Evolutionary conservation across 306 rosid species (phyloP).

Genomic region (Glycine latifolia): DNA sequence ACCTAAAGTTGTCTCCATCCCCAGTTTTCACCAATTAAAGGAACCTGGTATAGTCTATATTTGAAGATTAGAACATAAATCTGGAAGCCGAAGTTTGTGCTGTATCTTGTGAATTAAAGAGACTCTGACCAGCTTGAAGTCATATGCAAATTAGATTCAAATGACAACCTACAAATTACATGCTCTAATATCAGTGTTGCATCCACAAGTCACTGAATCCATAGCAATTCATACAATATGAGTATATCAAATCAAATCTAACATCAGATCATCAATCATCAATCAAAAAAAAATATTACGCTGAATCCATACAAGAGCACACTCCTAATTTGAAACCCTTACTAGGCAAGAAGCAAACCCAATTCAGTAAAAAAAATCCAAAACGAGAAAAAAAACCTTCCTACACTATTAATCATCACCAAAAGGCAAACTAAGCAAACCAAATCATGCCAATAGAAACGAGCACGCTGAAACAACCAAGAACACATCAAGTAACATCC

Average conservation of each 20-base stretch:
- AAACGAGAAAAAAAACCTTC: neutral
- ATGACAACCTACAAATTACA: neutral
- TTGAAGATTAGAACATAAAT: neutral
- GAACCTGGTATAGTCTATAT: neutral
- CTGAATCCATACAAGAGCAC: neutral
- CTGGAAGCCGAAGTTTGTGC: neutral
- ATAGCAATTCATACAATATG: neutral
- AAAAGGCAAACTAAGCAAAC: neutral
- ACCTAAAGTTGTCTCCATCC: neutral
- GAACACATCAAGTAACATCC: no score
- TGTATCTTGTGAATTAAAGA: neutral
- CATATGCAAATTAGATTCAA: neutral
- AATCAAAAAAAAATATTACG: neutral
- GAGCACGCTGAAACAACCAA: neutral
- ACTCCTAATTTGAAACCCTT: neutral
- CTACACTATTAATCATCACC: neutral
- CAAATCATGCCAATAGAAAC: neutral
- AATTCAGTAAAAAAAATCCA: neutral
- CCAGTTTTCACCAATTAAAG: neutral
- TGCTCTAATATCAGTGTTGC: neutral
- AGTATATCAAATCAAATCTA: neutral
- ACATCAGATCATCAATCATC: neutral
- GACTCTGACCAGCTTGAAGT: neutral
- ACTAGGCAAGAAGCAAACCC: neutral
- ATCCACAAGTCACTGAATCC: neutral